Base-by-base conservation (phyloP, 805 yeast genomes). In the Schwanniomyces occidentalis region DNA sequence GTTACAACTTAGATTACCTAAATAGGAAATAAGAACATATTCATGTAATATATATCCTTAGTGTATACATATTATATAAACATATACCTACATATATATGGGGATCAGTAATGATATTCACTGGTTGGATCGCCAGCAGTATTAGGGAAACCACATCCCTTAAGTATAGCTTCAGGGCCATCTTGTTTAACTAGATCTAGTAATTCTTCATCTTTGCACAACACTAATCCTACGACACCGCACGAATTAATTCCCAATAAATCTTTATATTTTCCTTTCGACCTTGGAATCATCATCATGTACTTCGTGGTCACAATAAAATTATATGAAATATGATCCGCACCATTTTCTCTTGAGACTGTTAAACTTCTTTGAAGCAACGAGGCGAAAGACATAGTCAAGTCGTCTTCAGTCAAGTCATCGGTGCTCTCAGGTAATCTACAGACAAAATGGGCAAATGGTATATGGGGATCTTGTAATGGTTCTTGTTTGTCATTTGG, bases 251-350 rank as follows among this genome's bases (percentile, higher is more conserved):
- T 73, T 38, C 91, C 84, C 19, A 81, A 60, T 15, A 38, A 45
- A 6, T 65, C 66, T 27, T 72, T 69, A 49, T 70, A 80, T 32
- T 62, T 65, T 1, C 83, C 81, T 12, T 55, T 50, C 2, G 82
- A 66, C 51, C 97, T 75, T 12, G 99, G 98, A n/a, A 89, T 82
- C 15, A 85, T 58, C 76, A 89, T 76, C 63, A 91, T 76, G 86
- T 93, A 91, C 34, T 78, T 74, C 31, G 79, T 78, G 30, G 95
- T 88, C 73, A 91, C 77, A 27, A 88, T 63, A 22, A 90, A 78
- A 54, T 91, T 91, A 59, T 86, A 91, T 24, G 91, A 83, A 32
- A 80, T 64, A 27, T 67, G 65, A n/a, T 52, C 45, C 10, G 62
- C 49, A 5, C 58, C 67, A 33, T 61, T 49, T 40, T 82, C 82